Evolutionary conservation across 208 protist species (phyloP), one percentile per base, ranked within the genome.

Genomic region (Strigomonas culicis): DNA sequence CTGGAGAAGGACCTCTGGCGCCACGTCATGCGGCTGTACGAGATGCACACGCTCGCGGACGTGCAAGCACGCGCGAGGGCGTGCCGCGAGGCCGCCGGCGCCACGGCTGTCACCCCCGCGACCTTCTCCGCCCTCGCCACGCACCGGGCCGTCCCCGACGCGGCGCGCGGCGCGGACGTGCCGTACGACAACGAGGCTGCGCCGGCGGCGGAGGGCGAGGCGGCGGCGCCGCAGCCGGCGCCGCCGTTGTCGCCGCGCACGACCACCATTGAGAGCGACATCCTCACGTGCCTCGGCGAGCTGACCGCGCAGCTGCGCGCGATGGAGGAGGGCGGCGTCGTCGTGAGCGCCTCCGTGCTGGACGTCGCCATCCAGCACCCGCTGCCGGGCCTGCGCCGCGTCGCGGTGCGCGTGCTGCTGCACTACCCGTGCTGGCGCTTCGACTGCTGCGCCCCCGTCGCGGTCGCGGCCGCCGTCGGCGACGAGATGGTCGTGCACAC

Each of bases 311-410:
- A 6, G 36, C 8, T 13, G 36, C 8, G 8, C 8, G 36, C 36
- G 36, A 13, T 13, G 36, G 36, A 6, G 36, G 36, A 41, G 36
- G 36, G 6, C 8, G 36, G 6, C 8, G 36, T 49, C 0, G 17
- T 32, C 28, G 8, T 77, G 28, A 59, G 73, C 1, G 77, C 64
- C 11, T 63, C 66, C 25, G 73, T 77, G 31, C 39, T 83, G 22
- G 77, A 83, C 46, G 59, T 83, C 44, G 77, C 68, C 11, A 47
- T 83, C 36, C 72, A 79, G 69, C 68, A 77, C 31, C 74, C 77
- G 1, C 41, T 70, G 22, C 49, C 66, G 1, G 41, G 10, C 17
- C 46, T 79, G 6, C 77, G 77, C 15, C 28, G 50, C 17, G 70
- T 65, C 50, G 59, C 72, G n/a, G 66, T 79, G 53, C 53, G 53